Evolutionary conservation across 306 rosid genomes (phyloP).

Genomic region (Rosa rugosa): DNA sequence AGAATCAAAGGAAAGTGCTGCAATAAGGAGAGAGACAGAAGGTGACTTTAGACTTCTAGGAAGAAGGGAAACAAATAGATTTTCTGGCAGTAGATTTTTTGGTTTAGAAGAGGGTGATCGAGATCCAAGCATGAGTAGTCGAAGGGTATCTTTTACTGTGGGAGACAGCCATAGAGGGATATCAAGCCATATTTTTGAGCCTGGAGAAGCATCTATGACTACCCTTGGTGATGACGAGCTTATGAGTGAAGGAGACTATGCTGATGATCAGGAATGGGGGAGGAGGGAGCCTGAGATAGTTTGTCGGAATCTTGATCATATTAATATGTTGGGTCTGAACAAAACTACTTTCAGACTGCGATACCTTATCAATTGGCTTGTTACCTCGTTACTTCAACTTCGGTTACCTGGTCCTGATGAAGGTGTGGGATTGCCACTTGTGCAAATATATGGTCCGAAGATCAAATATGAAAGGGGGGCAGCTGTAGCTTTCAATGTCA

Average conservation of each 20-base stretch:
- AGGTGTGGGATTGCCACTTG: slow-evolving; percentile 50
- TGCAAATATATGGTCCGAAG: slow-evolving; percentile 92
- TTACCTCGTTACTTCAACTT: slow-evolving; percentile 84
- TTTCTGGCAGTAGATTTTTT: slow-evolving; percentile 62
- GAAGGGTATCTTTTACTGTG: slow-evolving; percentile 70
- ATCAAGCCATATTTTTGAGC: slow-evolving; percentile 46
- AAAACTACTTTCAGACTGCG: slow-evolving; percentile 79
- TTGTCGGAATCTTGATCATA: slow-evolving; percentile 73
- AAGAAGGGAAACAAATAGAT: slow-evolving; percentile 71
- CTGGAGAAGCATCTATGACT: slow-evolving; percentile 59
- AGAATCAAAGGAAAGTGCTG: slow-evolving; percentile 83
- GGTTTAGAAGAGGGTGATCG: slow-evolving; percentile 74
- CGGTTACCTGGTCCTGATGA: slow-evolving; percentile 48
- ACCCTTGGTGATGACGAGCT: slow-evolving; percentile 67
- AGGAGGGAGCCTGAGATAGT: slow-evolving; percentile 74
- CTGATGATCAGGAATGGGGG: slow-evolving; percentile 56
- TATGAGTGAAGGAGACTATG: slow-evolving; percentile 77
- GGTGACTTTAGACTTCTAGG: slow-evolving; percentile 90
- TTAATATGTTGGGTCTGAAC: slow-evolving; percentile 88
- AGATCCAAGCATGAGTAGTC: slow-evolving; percentile 54
- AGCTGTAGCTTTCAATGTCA: slow-evolving; percentile 84
- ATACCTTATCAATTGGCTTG: slow-evolving; percentile 91
- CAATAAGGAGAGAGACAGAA: slow-evolving; percentile 96
- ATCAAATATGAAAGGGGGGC: slow-evolving; percentile 98
- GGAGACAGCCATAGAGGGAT: slow-evolving; percentile 60